A percentile compares a stretch with the other conserved stretches of the same genome.
Conservation (phyloP, 2,329 filamentous ascomycete species). For the Monosporascus ibericus region DNA sequence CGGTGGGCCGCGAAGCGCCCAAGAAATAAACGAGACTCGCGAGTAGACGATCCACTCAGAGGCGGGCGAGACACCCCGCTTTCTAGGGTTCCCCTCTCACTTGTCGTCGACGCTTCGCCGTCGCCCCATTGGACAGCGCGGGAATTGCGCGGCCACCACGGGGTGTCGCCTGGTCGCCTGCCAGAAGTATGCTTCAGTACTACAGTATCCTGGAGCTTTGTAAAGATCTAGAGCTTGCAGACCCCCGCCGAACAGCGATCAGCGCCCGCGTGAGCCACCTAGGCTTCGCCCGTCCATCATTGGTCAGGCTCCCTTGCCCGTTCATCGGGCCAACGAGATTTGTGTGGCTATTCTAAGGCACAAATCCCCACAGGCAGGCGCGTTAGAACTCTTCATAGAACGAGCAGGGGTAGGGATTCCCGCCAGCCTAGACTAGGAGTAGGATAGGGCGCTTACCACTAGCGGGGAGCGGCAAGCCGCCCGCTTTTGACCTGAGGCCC, state of each 20-base stretch:
- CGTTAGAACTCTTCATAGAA: neutral
- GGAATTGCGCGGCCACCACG: neutral
- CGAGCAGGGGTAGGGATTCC: neutral
- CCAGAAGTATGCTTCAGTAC: too few species aligned
- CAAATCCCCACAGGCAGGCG: neutral
- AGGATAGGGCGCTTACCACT: neutral
- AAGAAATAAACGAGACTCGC: conserved; percentile 5
- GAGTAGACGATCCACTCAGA: neutral
- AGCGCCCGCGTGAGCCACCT: neutral
- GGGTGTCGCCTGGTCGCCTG: neutral
- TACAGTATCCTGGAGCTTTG: too few species aligned
- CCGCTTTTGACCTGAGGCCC: neutral
- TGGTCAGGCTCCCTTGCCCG: neutral
- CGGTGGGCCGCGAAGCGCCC: conserved; percentile 9
- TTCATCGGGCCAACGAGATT: neutral
- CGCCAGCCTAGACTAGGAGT: neutral
- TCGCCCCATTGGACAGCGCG: neutral
- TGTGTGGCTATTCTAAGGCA: conserved; percentile 1
- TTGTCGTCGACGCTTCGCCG: neutral
- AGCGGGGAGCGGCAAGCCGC: neutral
- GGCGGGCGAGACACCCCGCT: neutral
- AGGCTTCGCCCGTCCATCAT: neutral
- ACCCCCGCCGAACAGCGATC: neutral
- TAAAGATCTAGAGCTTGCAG: neutral
- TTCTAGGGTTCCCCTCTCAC: neutral